Percentiles rank a stretch among this genome's conserved stretches.
phyloP scores from a whole-genome alignment of 306 rosid genomes.

The Citrullus amarus region DNA sequence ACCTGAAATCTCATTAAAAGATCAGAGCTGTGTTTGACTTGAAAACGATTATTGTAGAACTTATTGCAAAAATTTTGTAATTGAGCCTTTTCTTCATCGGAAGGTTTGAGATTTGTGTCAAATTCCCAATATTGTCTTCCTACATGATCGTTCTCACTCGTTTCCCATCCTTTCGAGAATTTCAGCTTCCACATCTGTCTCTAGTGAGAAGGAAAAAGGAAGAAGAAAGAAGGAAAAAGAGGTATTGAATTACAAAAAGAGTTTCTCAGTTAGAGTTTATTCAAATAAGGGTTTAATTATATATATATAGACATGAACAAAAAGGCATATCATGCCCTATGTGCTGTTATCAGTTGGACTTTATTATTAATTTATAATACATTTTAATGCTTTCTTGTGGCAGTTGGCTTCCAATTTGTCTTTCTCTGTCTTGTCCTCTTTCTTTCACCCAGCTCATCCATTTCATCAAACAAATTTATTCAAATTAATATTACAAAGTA shows the following conservation, averaged over 20 bases:
- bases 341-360: not conserved
- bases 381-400: not conserved
- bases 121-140: conserved; percentile 79
- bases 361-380: not conserved
- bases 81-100: conserved; percentile 23
- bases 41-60: conserved; percentile 40
- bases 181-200: conserved; percentile 53
- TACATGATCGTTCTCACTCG: conserved; percentile 35
- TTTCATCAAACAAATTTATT: not conserved
- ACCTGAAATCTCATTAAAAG: conserved; percentile 70
- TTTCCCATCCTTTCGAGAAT: conserved; percentile 30
- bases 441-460: not conserved
- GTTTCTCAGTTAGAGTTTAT: not conserved
- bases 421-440: not conserved
- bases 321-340: not conserved
- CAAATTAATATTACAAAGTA: not conserved
- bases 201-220: not conserved
- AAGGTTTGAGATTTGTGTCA: conserved; percentile 26
- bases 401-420: not conserved
- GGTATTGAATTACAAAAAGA: not conserved
- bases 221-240: not conserved
- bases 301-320: not conserved
- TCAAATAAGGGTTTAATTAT: not conserved
- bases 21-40: conserved; percentile 45
- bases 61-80: conserved; percentile 23